Evolutionary conservation across 176 grass and related monocot species (phyloP).

Genomic region (Puccinellia tenuiflora): DNA sequence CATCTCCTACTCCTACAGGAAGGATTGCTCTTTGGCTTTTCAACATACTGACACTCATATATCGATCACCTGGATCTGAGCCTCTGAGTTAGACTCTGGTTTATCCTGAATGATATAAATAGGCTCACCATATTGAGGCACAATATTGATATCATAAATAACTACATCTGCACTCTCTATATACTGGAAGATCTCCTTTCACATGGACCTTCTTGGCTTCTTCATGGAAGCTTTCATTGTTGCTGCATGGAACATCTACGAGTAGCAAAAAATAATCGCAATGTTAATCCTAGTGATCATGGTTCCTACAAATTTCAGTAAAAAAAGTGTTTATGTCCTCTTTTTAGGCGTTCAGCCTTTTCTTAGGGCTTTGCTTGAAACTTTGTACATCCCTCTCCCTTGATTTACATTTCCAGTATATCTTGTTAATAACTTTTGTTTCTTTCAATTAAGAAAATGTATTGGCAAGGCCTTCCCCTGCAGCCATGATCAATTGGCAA

Average conservation of each 20-base stretch:
- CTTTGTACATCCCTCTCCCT: background rate
- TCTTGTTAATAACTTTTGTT: background rate
- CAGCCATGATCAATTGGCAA: background rate
- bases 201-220: too few relatives aligned
- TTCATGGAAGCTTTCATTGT: too few relatives aligned
- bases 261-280: too few relatives aligned
- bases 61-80: background rate
- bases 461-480: background rate
- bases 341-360: too few relatives aligned
- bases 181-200: background rate
- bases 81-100: background rate
- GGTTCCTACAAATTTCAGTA: background rate
- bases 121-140: background rate
- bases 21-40: background rate
- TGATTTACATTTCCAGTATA: background rate
- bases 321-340: too few relatives aligned
- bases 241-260: background rate
- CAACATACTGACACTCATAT: background rate
- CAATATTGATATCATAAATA: background rate
- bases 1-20: background rate
- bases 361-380: background rate
- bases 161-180: background rate
- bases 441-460: background rate
- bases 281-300: too few relatives aligned
- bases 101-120: background rate